Evolutionary conservation across 2,329 filamentous ascomycete species (phyloP).

Genomic region (Neophaeococcomyces mojaviensis): DNA sequence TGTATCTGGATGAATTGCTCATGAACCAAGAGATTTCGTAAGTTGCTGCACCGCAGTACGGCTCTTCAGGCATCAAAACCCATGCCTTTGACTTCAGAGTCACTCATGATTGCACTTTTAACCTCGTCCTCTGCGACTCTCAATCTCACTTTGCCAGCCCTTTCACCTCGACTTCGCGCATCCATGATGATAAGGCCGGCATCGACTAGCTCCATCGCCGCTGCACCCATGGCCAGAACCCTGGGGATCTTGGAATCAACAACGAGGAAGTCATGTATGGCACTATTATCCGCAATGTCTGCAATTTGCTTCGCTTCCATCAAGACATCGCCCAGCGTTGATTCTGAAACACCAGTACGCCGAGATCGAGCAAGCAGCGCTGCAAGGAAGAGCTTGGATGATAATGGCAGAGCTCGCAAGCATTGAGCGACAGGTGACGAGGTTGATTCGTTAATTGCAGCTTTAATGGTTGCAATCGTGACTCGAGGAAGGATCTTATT

Average conservation of each 20-base stretch:
- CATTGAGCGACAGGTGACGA: slow-evolving; percentile 87
- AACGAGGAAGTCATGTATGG: slow-evolving; percentile 53
- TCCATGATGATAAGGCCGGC: slow-evolving; percentile 85
- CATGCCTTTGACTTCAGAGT: slow-evolving; percentile 75
- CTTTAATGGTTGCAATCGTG: slow-evolving; percentile 86
- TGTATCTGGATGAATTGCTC: too few species aligned
- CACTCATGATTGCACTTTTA: slow-evolving; percentile 76
- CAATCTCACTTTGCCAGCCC: slow-evolving; percentile 78
- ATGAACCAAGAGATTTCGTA: too few species aligned
- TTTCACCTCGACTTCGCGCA: slow-evolving; percentile 63
- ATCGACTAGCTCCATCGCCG: slow-evolving; percentile 75
- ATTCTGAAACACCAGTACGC: slow-evolving; percentile 78
- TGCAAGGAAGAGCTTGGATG: slow-evolving; percentile 76
- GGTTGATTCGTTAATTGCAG: slow-evolving; percentile 90
- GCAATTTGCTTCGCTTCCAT: slow-evolving; percentile 72
- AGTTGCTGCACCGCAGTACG: not conserved
- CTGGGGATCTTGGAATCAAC: slow-evolving; percentile 32
- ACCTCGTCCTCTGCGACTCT: slow-evolving; percentile 88
- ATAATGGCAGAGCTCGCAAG: slow-evolving; percentile 71
- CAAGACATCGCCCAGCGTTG: slow-evolving; percentile 77
- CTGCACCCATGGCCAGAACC: slow-evolving; percentile 57
- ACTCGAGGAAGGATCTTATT: slow-evolving; percentile 50
- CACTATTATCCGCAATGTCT: slow-evolving; percentile 47
- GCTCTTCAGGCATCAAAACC: slow-evolving; percentile 43
- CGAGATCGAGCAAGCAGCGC: slow-evolving; percentile 72